A percentile compares a stretch with the other conserved stretches of the same genome.
Conservation (phyloP, 2,329 filamentous ascomycete genomes). For the Hymenoscyphus occultus region DNA sequence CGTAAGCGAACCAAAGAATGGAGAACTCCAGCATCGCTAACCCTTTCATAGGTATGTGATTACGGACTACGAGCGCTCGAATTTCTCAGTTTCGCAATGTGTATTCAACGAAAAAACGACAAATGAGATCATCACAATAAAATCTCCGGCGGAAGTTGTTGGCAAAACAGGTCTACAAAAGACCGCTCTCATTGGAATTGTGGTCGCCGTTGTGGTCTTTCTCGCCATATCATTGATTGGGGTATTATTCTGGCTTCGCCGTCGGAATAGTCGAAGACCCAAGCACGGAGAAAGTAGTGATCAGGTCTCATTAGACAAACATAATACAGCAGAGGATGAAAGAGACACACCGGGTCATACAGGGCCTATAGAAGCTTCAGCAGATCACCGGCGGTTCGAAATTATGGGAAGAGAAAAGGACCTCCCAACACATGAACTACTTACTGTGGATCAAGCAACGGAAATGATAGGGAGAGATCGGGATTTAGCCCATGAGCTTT, state of each 20-base stretch:
- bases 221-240: background rate
- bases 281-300: background rate
- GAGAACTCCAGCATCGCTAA: background rate
- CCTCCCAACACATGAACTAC: background rate
- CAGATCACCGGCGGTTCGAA: background rate
- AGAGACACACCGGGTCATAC: background rate
- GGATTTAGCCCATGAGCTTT: background rate
- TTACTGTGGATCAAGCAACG: background rate
- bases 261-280: background rate
- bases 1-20: background rate
- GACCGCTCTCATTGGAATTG: background rate
- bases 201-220: background rate
- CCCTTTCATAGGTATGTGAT: background rate
- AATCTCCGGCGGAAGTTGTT: background rate
- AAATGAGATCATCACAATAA: background rate
- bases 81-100: conserved; percentile 5
- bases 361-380: background rate
- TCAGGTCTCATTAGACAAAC: background rate
- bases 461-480: background rate
- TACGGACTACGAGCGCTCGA: background rate
- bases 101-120: background rate
- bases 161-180: background rate
- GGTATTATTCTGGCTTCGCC: background rate
- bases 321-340: background rate
- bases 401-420: background rate